Percentiles rank a stretch among this genome's conserved stretches.
phyloP scores from a whole-genome alignment of 441 rosid species.

The Populus hybrid region DNA sequence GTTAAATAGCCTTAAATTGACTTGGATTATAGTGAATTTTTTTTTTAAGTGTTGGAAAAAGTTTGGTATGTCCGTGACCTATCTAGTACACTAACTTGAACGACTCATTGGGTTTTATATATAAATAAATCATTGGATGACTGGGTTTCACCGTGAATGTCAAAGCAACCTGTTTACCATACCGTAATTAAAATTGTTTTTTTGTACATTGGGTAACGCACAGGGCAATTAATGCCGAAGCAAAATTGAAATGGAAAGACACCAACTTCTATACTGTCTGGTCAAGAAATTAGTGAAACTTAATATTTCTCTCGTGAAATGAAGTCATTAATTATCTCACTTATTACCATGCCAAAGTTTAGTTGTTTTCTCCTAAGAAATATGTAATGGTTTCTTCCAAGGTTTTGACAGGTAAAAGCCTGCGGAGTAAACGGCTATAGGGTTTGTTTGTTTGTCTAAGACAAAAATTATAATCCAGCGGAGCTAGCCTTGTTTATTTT shows the following conservation, averaged over 20 bases:
- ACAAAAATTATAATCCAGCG: background rate
- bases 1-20: too few relatives aligned
- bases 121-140: too few relatives aligned
- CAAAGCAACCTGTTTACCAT: too few relatives aligned
- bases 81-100: too few relatives aligned
- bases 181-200: too few relatives aligned
- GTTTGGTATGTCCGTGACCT: too few relatives aligned
- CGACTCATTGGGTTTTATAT: too few relatives aligned
- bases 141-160: too few relatives aligned
- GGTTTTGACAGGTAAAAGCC: conserved; percentile 33
- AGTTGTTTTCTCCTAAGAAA: background rate
- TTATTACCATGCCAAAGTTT: conserved; percentile 19
- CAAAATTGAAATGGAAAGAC: background rate
- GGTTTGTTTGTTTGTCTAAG: conserved; percentile 23
- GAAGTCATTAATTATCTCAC: conserved; percentile 17
- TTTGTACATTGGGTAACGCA: background rate
- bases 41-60: too few relatives aligned
- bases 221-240: conserved; percentile 2
- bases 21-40: too few relatives aligned
- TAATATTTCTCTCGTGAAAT: conserved; percentile 22
- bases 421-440: conserved; percentile 21
- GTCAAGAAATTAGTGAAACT: conserved; percentile 8
- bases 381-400: conserved; percentile 15
- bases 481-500: background rate
- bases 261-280: conserved; percentile 23